Conservation (phyloP, 495 filamentous ascomycete genomes). For the Apiosordaria backusii region DNA sequence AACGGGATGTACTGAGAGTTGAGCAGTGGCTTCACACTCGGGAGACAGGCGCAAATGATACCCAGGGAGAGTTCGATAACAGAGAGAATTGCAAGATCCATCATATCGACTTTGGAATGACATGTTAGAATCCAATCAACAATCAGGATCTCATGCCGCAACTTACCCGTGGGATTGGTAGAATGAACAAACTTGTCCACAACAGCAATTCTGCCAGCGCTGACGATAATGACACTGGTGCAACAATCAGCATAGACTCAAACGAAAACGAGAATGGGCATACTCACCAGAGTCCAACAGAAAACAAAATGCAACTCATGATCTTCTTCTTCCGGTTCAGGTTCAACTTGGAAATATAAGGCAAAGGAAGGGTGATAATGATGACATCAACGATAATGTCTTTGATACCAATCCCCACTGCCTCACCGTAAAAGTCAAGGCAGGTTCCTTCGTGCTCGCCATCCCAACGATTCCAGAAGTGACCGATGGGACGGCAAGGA, state of each 20-base stretch:
- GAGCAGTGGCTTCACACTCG: not conserved
- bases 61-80: not conserved
- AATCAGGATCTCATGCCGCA: not conserved
- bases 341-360: not conserved
- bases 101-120: slow-evolving; percentile 1
- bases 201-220: not conserved
- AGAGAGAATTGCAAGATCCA: slow-evolving; percentile 1
- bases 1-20: not conserved
- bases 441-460: not conserved
- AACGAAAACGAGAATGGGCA: too few species aligned
- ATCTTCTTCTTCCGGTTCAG: slow-evolving; percentile 5
- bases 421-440: not conserved
- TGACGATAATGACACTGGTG: not conserved
- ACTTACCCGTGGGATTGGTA: not conserved
- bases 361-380: not conserved
- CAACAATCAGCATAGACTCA: too few species aligned
- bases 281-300: not conserved
- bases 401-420: slow-evolving; percentile 1
- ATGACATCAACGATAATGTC: not conserved
- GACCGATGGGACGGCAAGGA: not conserved
- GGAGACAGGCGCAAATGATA: slow-evolving; percentile 3
- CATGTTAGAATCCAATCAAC: not conserved
- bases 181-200: slow-evolving; percentile 5
- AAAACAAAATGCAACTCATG: not conserved
- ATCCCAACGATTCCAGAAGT: not conserved